Evolutionary conservation across 148 eudicot species (phyloP).

Genomic region (Amaranthus hypochondriacus): DNA sequence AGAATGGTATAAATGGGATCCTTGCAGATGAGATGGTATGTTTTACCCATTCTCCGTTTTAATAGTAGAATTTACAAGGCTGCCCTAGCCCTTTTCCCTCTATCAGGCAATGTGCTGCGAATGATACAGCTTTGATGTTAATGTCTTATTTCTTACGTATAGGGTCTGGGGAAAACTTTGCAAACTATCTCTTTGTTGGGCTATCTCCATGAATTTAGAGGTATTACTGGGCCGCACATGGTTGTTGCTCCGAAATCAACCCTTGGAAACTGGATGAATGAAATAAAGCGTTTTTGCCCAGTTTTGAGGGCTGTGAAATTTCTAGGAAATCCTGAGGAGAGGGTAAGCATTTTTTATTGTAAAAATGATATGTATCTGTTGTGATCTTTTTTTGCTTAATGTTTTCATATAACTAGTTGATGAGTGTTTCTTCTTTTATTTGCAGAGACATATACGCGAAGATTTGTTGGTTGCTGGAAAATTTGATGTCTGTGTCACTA

Average conservation of each 20-base stretch:
- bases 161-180: slow-evolving; percentile 99
- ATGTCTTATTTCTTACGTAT: not conserved
- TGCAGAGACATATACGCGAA: slow-evolving; percentile 85
- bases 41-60: not conserved
- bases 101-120: not conserved
- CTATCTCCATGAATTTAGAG: slow-evolving; percentile 90
- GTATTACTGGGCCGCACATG: slow-evolving; percentile 98
- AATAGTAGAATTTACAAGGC: not conserved
- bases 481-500: slow-evolving; percentile 97
- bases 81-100: not conserved
- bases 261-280: slow-evolving; percentile 99
- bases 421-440: slow-evolving; percentile 4
- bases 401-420: not conserved
- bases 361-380: not conserved
- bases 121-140: not conserved
- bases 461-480: slow-evolving; percentile 88
- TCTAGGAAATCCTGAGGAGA: slow-evolving; percentile 93
- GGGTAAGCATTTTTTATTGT: slow-evolving; percentile 42
- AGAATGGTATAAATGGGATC: slow-evolving; percentile 98
- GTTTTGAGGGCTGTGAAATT: slow-evolving; percentile 80
- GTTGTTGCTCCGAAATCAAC: slow-evolving; percentile 99
- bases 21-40: slow-evolving; percentile 99
- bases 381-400: not conserved
- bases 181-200: slow-evolving; percentile 97
- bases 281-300: slow-evolving; percentile 92